A percentile compares a stretch with the other conserved stretches of the same genome.
Evolutionary conservation across 1,139 yeast species (phyloP).

Genomic region (Candida sp.): DNA sequence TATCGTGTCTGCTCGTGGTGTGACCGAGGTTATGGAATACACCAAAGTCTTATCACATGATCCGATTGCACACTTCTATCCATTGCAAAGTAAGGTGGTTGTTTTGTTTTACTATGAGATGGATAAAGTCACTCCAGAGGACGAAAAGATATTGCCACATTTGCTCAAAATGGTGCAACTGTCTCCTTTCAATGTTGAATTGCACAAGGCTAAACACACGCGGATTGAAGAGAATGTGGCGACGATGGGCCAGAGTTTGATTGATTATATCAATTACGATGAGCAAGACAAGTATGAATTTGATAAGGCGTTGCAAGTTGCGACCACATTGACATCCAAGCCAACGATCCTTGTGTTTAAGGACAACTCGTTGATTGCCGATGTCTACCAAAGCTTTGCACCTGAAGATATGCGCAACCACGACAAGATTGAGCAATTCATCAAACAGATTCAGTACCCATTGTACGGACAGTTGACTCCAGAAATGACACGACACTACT

Average conservation of each 20-base stretch:
- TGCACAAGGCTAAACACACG: conserved; percentile 55
- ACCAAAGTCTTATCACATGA: conserved; percentile 34
- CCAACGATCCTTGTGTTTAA: conserved; percentile 67
- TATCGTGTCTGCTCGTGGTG: conserved; percentile 38
- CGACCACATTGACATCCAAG: conserved; percentile 57
- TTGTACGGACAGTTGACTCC: conserved; percentile 55
- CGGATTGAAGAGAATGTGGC: conserved; percentile 43
- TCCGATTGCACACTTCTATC: conserved; percentile 40
- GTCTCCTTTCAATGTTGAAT: conserved; percentile 55
- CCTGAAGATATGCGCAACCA: conserved; percentile 64
- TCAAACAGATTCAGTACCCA: conserved; percentile 52
- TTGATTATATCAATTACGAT: conserved; percentile 47
- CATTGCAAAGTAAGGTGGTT: conserved; percentile 46
- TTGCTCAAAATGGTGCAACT: conserved; percentile 61
- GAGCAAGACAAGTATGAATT: conserved; percentile 28
- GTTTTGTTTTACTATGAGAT: conserved; percentile 61
- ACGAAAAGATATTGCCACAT: conserved; percentile 61
- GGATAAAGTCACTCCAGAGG: conserved; percentile 58
- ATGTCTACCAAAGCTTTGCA: conserved; percentile 61
- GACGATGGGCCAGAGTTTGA: conserved; percentile 45
- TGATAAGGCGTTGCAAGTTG: conserved; percentile 48
- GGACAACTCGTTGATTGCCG: conserved; percentile 56
- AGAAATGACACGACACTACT: conserved; percentile 31
- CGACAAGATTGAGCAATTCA: conserved; percentile 51
- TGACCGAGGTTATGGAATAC: conserved; percentile 46